Percentiles rank a stretch among this genome's conserved stretches.
phyloP scores from a whole-genome alignment of 148 eudicot species.

The Chenopodium suecicum region DNA sequence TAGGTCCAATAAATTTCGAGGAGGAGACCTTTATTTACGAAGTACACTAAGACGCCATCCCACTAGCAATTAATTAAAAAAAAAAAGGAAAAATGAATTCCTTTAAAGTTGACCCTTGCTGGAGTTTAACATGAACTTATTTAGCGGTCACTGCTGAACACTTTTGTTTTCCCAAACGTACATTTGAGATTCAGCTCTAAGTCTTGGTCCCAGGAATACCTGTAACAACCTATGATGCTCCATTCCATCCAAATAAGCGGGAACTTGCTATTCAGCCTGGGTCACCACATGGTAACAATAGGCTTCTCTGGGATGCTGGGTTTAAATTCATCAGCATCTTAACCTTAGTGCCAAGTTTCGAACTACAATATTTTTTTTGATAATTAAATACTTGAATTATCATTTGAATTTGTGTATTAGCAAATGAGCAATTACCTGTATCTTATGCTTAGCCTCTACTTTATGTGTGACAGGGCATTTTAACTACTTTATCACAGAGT shows the following conservation, averaged over 20 bases:
- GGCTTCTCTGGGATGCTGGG: neutral
- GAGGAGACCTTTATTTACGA: neutral
- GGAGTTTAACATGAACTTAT: neutral
- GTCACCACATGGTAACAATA: neutral
- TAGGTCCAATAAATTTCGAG: neutral
- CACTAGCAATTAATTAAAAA: neutral
- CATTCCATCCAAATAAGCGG: neutral
- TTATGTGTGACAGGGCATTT: constrained; percentile 60
- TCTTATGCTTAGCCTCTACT: constrained; percentile 2
- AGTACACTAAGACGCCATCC: neutral
- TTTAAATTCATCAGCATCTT: neutral
- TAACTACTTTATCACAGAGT: constrained; percentile 75
- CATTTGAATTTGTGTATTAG: neutral
- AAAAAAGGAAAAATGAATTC: neutral
- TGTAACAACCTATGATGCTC: neutral
- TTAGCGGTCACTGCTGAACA: neutral
- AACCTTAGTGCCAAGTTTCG: neutral
- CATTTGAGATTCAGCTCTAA: neutral
- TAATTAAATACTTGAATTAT: neutral
- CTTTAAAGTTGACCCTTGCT: neutral
- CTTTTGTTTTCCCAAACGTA: neutral
- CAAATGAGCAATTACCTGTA: neutral
- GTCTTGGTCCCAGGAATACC: neutral
- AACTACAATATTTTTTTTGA: neutral
- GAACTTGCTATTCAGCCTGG: neutral